These are phyloP conservation scores for Mallotus nudiflorus DNA, from an alignment of 345 rosid species.

Conservation along the genomic window DNA sequence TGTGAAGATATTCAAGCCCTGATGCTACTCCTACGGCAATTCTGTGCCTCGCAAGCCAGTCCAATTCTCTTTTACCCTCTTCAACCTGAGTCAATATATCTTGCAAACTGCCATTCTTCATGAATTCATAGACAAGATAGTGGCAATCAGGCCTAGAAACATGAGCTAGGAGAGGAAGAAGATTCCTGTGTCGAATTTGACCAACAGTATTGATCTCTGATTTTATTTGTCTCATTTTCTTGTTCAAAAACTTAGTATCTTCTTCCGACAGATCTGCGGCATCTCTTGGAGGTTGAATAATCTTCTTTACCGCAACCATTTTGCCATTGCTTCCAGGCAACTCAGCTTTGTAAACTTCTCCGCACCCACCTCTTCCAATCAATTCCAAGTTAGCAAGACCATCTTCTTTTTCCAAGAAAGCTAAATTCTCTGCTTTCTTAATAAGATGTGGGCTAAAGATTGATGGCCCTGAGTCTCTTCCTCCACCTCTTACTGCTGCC, in stretches of 20 bases:
- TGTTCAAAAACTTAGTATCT: constrained; percentile 58
- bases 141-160: constrained; percentile 74
- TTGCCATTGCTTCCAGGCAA: constrained; percentile 69
- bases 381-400: constrained; percentile 46
- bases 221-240: constrained; percentile 78
- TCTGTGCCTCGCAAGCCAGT: constrained; percentile 68
- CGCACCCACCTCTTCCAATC: constrained; percentile 91
- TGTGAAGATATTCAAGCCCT: constrained; percentile 89
- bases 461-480: constrained; percentile 50
- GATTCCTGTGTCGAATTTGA: constrained; percentile 76
- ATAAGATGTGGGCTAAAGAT: constrained; percentile 71
- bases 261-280: constrained; percentile 65
- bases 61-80: constrained; percentile 51
- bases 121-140: constrained; percentile 73
- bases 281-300: constrained; percentile 71
- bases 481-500: constrained; percentile 48
- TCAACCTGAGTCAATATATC: constrained; percentile 48
- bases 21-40: constrained; percentile 78
- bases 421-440: constrained; percentile 71
- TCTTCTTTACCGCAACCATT: constrained; percentile 74
- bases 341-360: constrained; percentile 81
- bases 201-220: constrained; percentile 86
- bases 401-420: constrained; percentile 81
- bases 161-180: constrained; percentile 79
- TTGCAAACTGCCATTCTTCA: constrained; percentile 94